Evolutionary conservation across 2,329 filamentous ascomycete species (phyloP).

Genomic region (Aurifilum marmelostoma): DNA sequence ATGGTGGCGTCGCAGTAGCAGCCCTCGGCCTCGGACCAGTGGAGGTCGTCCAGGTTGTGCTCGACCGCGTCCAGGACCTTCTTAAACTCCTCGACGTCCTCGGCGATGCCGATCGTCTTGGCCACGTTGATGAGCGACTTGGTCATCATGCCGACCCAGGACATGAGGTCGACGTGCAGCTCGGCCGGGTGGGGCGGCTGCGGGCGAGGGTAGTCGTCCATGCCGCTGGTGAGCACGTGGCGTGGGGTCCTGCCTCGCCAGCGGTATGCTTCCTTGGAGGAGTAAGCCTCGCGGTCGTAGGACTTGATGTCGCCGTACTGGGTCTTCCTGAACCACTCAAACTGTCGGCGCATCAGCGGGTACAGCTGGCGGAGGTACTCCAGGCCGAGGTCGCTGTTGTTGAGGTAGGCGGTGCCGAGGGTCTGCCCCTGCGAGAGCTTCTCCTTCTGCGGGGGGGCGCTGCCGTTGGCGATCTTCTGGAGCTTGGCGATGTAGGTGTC

Average conservation of each 20-base stretch:
- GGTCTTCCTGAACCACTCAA: conserved; percentile 92
- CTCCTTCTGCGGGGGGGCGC: conserved; percentile 47
- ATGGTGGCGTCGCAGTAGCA: conserved; percentile 95
- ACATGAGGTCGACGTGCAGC: conserved; percentile 91
- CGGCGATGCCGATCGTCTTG: conserved; percentile 69
- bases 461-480: conserved; percentile 55
- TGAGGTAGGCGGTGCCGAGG: conserved; percentile 66
- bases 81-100: conserved; percentile 75
- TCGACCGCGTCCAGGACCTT: conserved; percentile 76
- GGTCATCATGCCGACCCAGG: conserved; percentile 97
- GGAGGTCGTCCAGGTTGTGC: conserved; percentile 86
- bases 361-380: conserved; percentile 78
- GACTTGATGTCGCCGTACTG: conserved; percentile 87
- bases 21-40: conserved; percentile 82
- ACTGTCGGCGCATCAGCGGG: conserved; percentile 85
- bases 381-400: conserved; percentile 68
- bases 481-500: conserved; percentile 83
- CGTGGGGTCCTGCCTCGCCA: conserved; percentile 89
- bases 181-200: conserved; percentile 95
- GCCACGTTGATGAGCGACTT: conserved; percentile 83
- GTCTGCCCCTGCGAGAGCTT: conserved; percentile 46
- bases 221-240: conserved; percentile 88
- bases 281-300: conserved; percentile 88
- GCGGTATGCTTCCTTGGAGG: conserved; percentile 87
- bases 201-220: conserved; percentile 94